Evolutionary conservation across 139 green algal species (phyloP).

Genomic region (Zygnema cylindricum): DNA sequence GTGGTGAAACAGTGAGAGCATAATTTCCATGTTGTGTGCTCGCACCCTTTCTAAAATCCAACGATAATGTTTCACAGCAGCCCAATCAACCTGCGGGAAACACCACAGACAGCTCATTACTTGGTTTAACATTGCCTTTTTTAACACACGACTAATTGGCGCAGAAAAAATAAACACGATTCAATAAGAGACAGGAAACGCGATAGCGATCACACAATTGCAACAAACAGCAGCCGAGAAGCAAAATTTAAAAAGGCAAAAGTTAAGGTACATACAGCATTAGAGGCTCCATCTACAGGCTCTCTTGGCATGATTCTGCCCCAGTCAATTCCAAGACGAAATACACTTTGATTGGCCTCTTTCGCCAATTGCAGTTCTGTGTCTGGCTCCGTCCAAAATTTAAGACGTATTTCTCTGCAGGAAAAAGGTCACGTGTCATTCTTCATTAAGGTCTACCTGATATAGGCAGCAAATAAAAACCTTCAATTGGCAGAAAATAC

Average conservation of each 20-base stretch:
- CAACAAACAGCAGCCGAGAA: neutral
- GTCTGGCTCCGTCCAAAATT: conserved; percentile 52
- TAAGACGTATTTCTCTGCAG: conserved; percentile 39
- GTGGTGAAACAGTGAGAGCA: conserved; percentile 65
- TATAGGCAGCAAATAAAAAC: no score
- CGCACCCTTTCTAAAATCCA: conserved; percentile 48
- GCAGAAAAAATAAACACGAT: conserved; percentile 4
- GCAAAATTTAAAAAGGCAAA: neutral
- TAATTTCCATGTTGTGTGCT: conserved; percentile 49
- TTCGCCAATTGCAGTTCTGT: conserved; percentile 42
- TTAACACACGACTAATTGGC: neutral
- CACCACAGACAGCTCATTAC: no score
- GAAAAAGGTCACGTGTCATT: neutral
- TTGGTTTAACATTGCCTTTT: no score
- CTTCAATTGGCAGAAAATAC: no score
- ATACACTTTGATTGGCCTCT: neutral
- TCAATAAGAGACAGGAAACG: neutral
- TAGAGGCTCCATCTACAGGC: conserved; percentile 4
- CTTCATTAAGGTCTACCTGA: no score
- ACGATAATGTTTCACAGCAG: conserved; percentile 49
- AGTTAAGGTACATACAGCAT: conserved; percentile 21
- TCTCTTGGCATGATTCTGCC: conserved; percentile 14
- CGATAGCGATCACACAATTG: neutral
- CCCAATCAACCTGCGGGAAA: conserved; percentile 34
- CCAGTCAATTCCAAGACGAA: conserved; percentile 58